phyloP scores from a whole-genome alignment of 73 alveolate species.

The Paramecium pentaurelia region DNA sequence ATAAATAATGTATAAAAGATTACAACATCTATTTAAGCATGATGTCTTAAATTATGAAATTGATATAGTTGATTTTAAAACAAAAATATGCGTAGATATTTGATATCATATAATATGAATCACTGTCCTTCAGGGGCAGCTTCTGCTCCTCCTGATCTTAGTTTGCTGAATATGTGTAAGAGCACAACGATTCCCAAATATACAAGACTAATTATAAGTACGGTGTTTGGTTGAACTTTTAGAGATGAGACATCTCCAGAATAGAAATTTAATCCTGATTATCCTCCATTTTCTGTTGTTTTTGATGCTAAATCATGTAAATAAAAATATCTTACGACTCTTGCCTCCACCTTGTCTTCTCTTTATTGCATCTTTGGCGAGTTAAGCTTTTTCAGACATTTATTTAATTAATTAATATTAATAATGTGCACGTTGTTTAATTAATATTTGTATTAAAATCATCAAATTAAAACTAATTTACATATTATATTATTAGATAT shows the following conservation, averaged over 20 bases:
- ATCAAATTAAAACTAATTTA: background rate
- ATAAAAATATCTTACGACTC: slow-evolving; percentile 15
- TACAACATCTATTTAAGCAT: background rate
- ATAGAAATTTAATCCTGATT: slow-evolving; percentile 62
- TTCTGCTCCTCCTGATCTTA: slow-evolving; percentile 44
- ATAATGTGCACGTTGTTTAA: slow-evolving; percentile 39
- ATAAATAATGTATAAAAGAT: too few species aligned
- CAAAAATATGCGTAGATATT: background rate
- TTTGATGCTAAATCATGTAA: background rate
- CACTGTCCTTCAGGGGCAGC: background rate
- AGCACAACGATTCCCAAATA: slow-evolving; percentile 51
- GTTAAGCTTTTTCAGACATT: slow-evolving; percentile 9
- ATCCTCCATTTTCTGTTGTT: background rate
- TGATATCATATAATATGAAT: background rate
- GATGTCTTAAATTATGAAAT: background rate
- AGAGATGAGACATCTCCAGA: slow-evolving; percentile 67
- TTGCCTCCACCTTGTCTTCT: slow-evolving; percentile 47
- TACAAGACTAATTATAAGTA: slow-evolving; percentile 26
- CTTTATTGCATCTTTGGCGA: background rate
- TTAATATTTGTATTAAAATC: background rate
- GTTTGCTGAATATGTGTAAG: slow-evolving; percentile 33
- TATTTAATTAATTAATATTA: background rate
- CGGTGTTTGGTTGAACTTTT: slow-evolving; percentile 48
- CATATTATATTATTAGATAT: background rate
- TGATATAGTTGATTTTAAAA: background rate